Evolutionary conservation across 306 rosid genomes (phyloP).

Genomic region (Canavalia gladiata): DNA sequence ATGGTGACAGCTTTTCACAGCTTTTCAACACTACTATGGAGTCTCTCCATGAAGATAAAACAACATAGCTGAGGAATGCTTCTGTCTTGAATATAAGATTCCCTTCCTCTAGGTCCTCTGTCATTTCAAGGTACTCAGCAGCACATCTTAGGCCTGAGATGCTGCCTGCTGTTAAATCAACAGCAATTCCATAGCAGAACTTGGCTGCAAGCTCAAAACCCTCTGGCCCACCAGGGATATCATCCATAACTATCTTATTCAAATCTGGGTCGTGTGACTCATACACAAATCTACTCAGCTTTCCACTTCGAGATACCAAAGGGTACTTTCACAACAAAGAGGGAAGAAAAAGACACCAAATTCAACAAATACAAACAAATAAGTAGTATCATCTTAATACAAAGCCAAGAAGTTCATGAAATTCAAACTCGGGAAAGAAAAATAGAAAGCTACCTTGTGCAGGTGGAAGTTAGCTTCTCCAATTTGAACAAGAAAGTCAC

Average conservation of each 20-base stretch:
- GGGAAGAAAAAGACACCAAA: slow-evolving; percentile 29
- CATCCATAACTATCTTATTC: slow-evolving; percentile 78
- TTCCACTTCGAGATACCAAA: slow-evolving; percentile 92
- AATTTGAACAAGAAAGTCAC: slow-evolving; percentile 83
- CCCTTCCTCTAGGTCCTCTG: slow-evolving; percentile 97
- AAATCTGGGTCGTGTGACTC: slow-evolving; percentile 74
- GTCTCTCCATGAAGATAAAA: slow-evolving; percentile 95
- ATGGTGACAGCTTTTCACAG: slow-evolving; percentile 93
- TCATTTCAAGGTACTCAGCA: slow-evolving; percentile 96
- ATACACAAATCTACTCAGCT: slow-evolving; percentile 80
- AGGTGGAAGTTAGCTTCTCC: slow-evolving; percentile 77
- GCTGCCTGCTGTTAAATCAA: slow-evolving; percentile 94
- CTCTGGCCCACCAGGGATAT: slow-evolving; percentile 90
- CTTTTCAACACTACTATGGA: slow-evolving; percentile 92
- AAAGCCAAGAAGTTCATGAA: slow-evolving; percentile 2
- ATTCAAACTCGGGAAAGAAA: not conserved
- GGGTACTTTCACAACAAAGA: slow-evolving; percentile 70
- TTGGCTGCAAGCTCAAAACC: slow-evolving; percentile 91
- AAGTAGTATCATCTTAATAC: not conserved
- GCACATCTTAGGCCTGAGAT: slow-evolving; percentile 98
- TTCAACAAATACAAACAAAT: slow-evolving; percentile 30
- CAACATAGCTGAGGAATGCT: slow-evolving; percentile 97
- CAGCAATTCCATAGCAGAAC: slow-evolving; percentile 92
- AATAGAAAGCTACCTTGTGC: slow-evolving; percentile 73
- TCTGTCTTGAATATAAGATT: slow-evolving; percentile 97